Conservation (phyloP, 768 basidiomycete species). For the Austroboletus eburneus region DNA sequence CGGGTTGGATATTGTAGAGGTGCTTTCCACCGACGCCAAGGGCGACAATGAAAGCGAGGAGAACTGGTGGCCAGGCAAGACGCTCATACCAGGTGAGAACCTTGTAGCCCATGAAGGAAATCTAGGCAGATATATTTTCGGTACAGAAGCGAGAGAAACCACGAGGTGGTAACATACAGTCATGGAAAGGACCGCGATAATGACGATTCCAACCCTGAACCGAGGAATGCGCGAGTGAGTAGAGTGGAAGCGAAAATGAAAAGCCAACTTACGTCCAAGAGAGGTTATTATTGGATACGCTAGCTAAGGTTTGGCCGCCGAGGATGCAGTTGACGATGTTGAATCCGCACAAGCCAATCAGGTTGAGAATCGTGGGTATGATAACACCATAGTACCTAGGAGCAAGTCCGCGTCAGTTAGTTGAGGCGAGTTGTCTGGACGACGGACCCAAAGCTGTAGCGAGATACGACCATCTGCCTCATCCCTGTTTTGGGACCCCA, state of each 20-base stretch:
- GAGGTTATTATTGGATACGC: constrained; percentile 46
- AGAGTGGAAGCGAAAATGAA: constrained; percentile 1
- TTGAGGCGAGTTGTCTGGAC: constrained; percentile 29
- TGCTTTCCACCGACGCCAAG: constrained; percentile 73
- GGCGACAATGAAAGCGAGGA: constrained; percentile 69
- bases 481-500: constrained; percentile 79
- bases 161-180: constrained; percentile 35
- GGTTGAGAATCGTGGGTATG: constrained; percentile 52
- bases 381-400: constrained; percentile 51
- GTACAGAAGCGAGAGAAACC: neutral
- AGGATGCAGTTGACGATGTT: constrained; percentile 64
- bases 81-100: constrained; percentile 71
- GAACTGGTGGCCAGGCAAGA: constrained; percentile 70
- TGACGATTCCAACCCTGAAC: constrained; percentile 73
- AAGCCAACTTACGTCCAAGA: constrained; percentile 43
- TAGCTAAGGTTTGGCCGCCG: constrained; percentile 63
- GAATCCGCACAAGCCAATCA: constrained; percentile 58
- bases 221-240: constrained; percentile 9
- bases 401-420: neutral
- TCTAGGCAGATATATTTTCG: constrained; percentile 25
- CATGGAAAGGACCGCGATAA: constrained; percentile 67
- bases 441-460: constrained; percentile 53
- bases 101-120: constrained; percentile 65
- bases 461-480: constrained; percentile 76
- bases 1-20: constrained; percentile 44